A percentile compares a stretch with the other conserved stretches of the same genome.
Conservation (phyloP, 805 yeast genomes). For the Cyberlindnera saturnus region DNA sequence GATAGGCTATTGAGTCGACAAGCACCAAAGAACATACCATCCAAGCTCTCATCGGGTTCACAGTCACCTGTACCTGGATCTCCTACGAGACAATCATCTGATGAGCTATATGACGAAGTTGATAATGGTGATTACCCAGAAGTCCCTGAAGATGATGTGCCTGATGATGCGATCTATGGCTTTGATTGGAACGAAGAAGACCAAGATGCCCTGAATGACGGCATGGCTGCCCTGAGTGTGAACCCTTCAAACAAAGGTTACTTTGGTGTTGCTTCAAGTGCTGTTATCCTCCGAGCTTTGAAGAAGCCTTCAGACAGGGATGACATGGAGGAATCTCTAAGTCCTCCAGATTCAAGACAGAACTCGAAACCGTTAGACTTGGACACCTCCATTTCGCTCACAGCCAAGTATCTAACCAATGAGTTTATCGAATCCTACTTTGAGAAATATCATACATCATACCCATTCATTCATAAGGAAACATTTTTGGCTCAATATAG, state of each 20-base stretch:
- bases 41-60: constrained; percentile 4
- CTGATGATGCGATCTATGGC: constrained; percentile 42
- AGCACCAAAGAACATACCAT: constrained; percentile 4
- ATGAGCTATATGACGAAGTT: constrained; percentile 4
- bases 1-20: constrained; percentile 29
- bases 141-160: constrained; percentile 30
- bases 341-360: constrained; percentile 17
- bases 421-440: constrained; percentile 46
- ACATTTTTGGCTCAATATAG: constrained; percentile 43
- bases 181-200: constrained; percentile 58
- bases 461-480: constrained; percentile 54
- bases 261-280: constrained; percentile 59
- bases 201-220: constrained; percentile 39
- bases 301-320: constrained; percentile 28
- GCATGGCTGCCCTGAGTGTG: constrained; percentile 57
- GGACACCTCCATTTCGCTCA: constrained; percentile 22
- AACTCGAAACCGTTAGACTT: constrained; percentile 20
- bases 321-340: constrained; percentile 11
- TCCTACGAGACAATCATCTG: neutral
- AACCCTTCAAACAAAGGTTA: constrained; percentile 53
- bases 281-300: constrained; percentile 46
- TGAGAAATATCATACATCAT: constrained; percentile 52
- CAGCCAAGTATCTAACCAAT: constrained; percentile 26
- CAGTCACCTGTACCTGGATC: constrained; percentile 1
- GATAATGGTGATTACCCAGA: constrained; percentile 19